A percentile compares a stretch with the other conserved stretches of the same genome.
Conservation (phyloP, 495 filamentous ascomycete genomes). For the Tuber brumale region DNA sequence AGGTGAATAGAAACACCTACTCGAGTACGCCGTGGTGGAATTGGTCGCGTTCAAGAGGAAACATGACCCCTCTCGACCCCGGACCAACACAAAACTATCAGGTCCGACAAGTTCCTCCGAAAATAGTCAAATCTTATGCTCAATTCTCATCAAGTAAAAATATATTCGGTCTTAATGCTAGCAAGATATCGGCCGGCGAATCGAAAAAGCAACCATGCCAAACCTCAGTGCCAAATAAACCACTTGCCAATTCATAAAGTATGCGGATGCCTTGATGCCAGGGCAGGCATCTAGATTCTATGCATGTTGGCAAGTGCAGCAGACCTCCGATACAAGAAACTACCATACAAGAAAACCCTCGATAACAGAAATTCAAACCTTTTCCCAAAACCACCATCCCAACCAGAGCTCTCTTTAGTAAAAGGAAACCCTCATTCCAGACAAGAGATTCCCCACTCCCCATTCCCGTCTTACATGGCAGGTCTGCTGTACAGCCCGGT, state of each 20-base stretch:
- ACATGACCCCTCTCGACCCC: background rate
- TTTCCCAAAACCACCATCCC: background rate
- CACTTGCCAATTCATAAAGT: too few species aligned
- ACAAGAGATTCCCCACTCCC: background rate
- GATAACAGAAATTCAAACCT: too few species aligned
- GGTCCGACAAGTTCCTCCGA: background rate
- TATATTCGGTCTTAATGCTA: background rate
- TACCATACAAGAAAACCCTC: background rate
- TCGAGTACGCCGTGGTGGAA: background rate
- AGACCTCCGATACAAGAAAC: background rate
- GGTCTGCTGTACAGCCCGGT: background rate
- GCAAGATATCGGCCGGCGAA: background rate
- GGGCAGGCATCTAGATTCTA: too few species aligned
- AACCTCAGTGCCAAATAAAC: background rate
- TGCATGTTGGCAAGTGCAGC: too few species aligned
- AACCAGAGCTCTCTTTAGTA: background rate
- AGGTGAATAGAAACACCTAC: background rate
- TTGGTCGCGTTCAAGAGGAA: background rate
- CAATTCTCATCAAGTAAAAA: background rate
- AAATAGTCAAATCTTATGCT: background rate
- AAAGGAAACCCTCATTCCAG: background rate
- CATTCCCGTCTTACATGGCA: background rate
- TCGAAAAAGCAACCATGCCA: background rate
- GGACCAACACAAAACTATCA: background rate
- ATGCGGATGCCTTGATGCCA: too few species aligned